A percentile compares a stretch with the other conserved stretches of the same genome.
These are phyloP conservation scores for Xylaria sp. DNA, from an alignment of 2,329 filamentous ascomycete species.

Conservation along the genomic window DNA sequence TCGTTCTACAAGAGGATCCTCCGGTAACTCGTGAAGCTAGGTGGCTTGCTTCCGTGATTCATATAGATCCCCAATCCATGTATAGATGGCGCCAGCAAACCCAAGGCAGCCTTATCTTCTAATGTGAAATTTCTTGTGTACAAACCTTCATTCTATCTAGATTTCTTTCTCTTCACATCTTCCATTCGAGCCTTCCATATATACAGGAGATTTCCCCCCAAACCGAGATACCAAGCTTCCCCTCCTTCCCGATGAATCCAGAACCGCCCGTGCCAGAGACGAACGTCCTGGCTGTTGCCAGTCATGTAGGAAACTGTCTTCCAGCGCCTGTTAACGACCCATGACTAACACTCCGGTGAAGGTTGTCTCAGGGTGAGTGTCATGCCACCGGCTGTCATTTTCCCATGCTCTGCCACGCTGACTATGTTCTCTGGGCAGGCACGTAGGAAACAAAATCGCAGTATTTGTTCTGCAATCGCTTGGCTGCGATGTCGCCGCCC, in stretches of 20 bases:
- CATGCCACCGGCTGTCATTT: constrained; percentile 29
- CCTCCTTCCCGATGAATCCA: constrained; percentile 49
- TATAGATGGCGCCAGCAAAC: constrained; percentile 11
- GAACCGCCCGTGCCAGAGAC: constrained; percentile 65
- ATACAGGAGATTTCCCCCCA: neutral
- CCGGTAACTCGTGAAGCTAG: neutral
- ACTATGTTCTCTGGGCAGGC: constrained; percentile 62
- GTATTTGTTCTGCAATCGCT: constrained; percentile 93
- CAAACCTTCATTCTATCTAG: neutral
- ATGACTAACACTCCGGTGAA: constrained; percentile 54
- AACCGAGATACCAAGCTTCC: neutral
- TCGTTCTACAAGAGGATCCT: neutral
- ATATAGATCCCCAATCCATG: neutral
- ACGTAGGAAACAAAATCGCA: constrained; percentile 98
- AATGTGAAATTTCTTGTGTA: neutral
- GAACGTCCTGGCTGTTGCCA: constrained; percentile 85
- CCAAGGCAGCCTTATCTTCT: constrained; percentile 2
- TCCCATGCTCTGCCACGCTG: constrained; percentile 38
- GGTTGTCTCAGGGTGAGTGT: constrained; percentile 78
- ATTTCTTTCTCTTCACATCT: neutral
- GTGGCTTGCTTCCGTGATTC: neutral
- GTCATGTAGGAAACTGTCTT: constrained; percentile 73
- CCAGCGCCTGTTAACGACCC: constrained; percentile 38
- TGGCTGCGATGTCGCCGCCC: constrained; percentile 90
- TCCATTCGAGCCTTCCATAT: neutral